Conservation (phyloP, 2,329 filamentous ascomycete genomes). For the Ascochyta koolunga region DNA sequence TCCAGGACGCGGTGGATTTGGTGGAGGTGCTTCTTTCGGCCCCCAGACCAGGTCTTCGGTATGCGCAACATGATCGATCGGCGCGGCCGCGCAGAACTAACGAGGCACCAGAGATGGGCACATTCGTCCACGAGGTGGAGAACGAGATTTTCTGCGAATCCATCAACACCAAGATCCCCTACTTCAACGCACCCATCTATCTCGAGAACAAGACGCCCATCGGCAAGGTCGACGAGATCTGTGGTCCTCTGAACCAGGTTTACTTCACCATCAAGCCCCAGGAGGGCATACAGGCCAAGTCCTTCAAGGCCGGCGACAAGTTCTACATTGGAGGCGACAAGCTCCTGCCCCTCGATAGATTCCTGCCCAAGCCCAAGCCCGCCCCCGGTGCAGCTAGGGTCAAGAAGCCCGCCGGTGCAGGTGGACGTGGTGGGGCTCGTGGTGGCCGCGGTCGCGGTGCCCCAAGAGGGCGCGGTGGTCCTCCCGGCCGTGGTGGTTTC, state of each 20-base stretch:
- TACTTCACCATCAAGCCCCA: slow-evolving; percentile 98
- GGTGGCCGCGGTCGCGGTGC: slow-evolving; percentile 55
- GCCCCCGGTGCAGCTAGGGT: slow-evolving; percentile 70
- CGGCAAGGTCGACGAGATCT: slow-evolving; percentile 97
- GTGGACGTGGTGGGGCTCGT: slow-evolving; percentile 59
- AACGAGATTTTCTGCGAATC: slow-evolving; percentile 98
- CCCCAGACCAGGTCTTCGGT: slow-evolving; percentile 54
- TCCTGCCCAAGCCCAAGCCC: slow-evolving; percentile 91
- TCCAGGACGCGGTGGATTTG: slow-evolving; percentile 48
- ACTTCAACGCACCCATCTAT: slow-evolving; percentile 99
- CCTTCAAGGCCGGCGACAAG: slow-evolving; percentile 96
- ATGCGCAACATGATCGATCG: slow-evolving; percentile 5
- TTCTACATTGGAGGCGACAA: slow-evolving; percentile 97
- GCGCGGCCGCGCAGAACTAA: slow-evolving; percentile 23
- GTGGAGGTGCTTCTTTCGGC: slow-evolving; percentile 46
- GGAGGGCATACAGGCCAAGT: slow-evolving; percentile 92
- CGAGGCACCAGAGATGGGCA: slow-evolving; percentile 77
- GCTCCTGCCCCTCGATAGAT: slow-evolving; percentile 90
- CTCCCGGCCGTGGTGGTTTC: slow-evolving; percentile 44
- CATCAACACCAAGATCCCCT: slow-evolving; percentile 92
- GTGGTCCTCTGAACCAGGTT: slow-evolving; percentile 96
- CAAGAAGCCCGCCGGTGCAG: slow-evolving; percentile 70
- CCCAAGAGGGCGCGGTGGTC: slow-evolving; percentile 55
- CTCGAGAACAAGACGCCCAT: slow-evolving; percentile 97
- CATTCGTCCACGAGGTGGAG: slow-evolving; percentile 92